Evolutionary conservation across 805 yeast genomes (phyloP), one percentile per base, ranked within the genome.

Genomic region (Suhomyces vadensis): DNA sequence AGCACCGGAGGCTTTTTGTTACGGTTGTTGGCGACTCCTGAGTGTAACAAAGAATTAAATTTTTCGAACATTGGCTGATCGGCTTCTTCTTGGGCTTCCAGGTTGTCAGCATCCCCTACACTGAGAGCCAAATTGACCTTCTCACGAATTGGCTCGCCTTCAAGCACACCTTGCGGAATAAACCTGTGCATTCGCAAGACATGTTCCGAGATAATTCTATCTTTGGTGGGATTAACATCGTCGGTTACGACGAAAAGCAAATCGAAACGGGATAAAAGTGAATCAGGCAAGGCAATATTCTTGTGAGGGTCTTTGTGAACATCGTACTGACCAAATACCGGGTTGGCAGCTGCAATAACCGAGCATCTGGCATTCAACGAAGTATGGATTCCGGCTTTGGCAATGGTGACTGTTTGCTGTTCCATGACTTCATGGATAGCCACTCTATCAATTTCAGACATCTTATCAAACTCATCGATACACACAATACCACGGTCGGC

Each of bases 361-460:
- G 96, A 86, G 71, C 98, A 92, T 58, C 99, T 81, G 10, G 99
- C 98, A 61, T 92, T 92, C 54, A 92, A 76, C 5, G 98, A 86
- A 2, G 98, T 91, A 65, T 92, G 97, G 57, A 92, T 92, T 51
- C 99, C 99, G 4, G 98, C 99, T 65, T 92, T 92, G 41, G 98
- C 96, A 59, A 92, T 91, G 2, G 98, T 91, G 22, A 92, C 97
- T 0, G 99, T 94, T 66, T 94, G 99, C 70, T 94, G 99, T 72
- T 94, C 99, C 99, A 94, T 94, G 39, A 94, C 99, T 77, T 94
- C 99, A 68, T 94, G 99, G 59, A 94, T 94, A 1, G 98, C 98
- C 41, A 94, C 98, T 62, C 99, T 79, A 71, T 94, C 99, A 21
- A 83, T 81, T 64, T 94, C 99, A 50, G 87, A 84, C 99, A 94